These are phyloP conservation scores for Arabis alpina DNA, from an alignment of 345 rosid species.

Conservation along the genomic window DNA sequence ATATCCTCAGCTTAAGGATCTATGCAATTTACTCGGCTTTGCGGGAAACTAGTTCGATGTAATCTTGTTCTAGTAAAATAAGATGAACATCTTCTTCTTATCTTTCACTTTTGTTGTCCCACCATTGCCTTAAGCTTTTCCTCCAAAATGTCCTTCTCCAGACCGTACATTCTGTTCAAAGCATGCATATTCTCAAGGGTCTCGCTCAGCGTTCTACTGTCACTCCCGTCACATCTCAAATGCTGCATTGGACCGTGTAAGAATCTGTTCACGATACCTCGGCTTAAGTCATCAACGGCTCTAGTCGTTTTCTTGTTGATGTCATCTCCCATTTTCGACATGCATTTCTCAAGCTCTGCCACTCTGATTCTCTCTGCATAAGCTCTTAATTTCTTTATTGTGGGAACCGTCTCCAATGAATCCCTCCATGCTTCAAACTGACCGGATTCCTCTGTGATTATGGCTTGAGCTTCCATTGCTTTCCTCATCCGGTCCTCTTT, in stretches of 20 bases:
- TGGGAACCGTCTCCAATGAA: conserved; percentile 91
- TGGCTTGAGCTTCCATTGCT: conserved; percentile 94
- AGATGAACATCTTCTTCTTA: conserved; percentile 24
- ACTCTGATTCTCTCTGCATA: conserved; percentile 88
- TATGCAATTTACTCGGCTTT: conserved; percentile 27
- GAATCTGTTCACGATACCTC: conserved; percentile 91
- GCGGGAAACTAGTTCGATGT: conserved; percentile 5
- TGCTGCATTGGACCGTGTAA: conserved; percentile 99
- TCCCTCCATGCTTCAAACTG: conserved; percentile 97
- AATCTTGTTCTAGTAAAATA: conserved; percentile 23
- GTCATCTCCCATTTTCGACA: conserved; percentile 93
- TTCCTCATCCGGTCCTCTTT: conserved; percentile 90
- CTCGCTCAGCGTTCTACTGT: conserved; percentile 73
- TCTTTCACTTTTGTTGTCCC: conserved; percentile 57
- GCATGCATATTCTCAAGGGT: conserved; percentile 98
- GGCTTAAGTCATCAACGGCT: conserved; percentile 90
- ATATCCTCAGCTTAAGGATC: conserved; percentile 34
- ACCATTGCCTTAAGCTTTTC: conserved; percentile 83
- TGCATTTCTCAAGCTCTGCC: conserved; percentile 84
- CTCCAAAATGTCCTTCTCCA: conserved; percentile 83
- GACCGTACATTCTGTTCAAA: conserved; percentile 92
- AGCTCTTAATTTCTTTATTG: conserved; percentile 92
- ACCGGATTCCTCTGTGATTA: conserved; percentile 76
- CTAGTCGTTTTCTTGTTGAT: conserved; percentile 78
- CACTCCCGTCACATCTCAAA: conserved; percentile 90